Evolutionary conservation across 495 filamentous ascomycete genomes (phyloP).

Genomic region (Aspergillus homomorphus): DNA sequence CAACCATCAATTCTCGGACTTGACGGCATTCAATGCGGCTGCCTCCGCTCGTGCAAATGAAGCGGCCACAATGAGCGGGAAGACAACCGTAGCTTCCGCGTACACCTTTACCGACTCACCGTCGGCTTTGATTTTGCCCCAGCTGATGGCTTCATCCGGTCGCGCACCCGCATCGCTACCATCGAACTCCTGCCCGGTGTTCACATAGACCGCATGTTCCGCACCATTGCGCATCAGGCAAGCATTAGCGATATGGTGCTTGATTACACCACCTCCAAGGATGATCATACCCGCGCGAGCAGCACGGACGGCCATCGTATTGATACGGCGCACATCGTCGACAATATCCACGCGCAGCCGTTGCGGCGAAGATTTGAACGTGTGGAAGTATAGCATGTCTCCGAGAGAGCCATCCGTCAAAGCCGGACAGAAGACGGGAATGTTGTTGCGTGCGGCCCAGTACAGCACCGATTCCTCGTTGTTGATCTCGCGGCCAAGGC

Average conservation of each 20-base stretch:
- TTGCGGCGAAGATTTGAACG: constrained; percentile 75
- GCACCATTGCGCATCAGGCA: constrained; percentile 96
- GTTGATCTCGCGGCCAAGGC: constrained; percentile 88
- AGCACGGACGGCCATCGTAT: constrained; percentile 81
- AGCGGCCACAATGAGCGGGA: constrained; percentile 91
- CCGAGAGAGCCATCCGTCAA: constrained; percentile 92
- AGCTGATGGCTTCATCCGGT: constrained; percentile 94
- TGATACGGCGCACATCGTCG: constrained; percentile 83
- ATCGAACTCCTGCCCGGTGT: constrained; percentile 95
- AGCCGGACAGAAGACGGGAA: constrained; percentile 94
- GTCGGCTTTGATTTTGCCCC: constrained; percentile 93
- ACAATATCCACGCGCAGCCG: constrained; percentile 84
- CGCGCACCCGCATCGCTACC: constrained; percentile 94
- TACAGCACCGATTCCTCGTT: constrained; percentile 84
- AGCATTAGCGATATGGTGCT: constrained; percentile 97
- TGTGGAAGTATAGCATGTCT: constrained; percentile 98
- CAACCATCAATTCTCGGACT: constrained; percentile 14
- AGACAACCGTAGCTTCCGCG: constrained; percentile 86
- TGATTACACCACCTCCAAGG: constrained; percentile 86
- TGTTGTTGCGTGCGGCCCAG: constrained; percentile 91
- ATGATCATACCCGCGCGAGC: constrained; percentile 89
- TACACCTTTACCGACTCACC: constrained; percentile 91
- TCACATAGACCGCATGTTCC: constrained; percentile 93
- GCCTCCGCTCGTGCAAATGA: constrained; percentile 65
- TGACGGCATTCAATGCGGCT: constrained; percentile 7